Evolutionary conservation across 2,329 filamentous ascomycete genomes (phyloP), one percentile per base, ranked within the genome.

Genomic region (Nigrospora oryzae): DNA sequence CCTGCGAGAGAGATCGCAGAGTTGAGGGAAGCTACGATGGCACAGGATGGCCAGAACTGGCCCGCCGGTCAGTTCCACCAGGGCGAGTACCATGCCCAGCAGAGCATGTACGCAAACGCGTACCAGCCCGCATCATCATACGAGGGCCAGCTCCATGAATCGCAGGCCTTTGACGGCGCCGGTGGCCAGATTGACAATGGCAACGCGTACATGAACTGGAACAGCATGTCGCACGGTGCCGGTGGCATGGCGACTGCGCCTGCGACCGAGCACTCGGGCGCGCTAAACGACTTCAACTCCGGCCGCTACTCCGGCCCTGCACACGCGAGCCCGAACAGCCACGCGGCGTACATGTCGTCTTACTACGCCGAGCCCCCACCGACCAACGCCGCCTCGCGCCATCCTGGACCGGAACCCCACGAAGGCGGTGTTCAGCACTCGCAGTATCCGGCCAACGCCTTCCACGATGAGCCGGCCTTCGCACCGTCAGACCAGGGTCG

Each of bases 21-120:
- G 23, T 28, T 10, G 23, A 28, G 23, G 23, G 23, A 28, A 6
- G 23, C 7, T 7, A 28, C 23, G 23, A 48, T 48, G 46, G 46
- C 46, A 36, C 46, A 48, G 17, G 43, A 43, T 2, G 43, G 43
- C 38, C 46, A 44, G 33, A 30, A 31, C 19, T 48, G 46, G 46
- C 46, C 46, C 10, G 17, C 32, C 19, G 46, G 46, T 12, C 46
- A 48, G 28, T 48, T 36, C 31, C 36, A 40, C 34, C 42, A 42
- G 33, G 40, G 35, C 15, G 40, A 42, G 12, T 42, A 42, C 33
- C 13, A 14, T 36, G 32, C 35, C 33, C 38, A 11, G 10, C 39
- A 42, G 13, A 16, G 17, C 19, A 17, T 42, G 16, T 42, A 42
- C 32, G 12, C 32, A 13, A 36, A 28, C 40, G 7, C 33, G 13